Conservation (phyloP, 1,139 yeast species). For the Torulaspora pretoriensis region DNA sequence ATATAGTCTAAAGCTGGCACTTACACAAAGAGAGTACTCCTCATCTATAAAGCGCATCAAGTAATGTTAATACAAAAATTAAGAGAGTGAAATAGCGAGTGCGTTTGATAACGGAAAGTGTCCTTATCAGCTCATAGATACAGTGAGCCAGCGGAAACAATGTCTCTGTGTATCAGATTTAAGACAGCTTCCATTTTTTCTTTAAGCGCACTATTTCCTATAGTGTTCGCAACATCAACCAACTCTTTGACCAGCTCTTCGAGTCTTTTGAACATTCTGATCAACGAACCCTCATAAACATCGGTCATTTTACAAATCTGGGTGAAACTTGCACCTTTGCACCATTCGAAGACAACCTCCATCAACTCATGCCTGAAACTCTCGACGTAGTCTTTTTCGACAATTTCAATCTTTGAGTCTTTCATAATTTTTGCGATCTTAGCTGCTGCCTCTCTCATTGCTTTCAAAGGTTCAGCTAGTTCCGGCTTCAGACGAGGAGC, state of each 20-base stretch:
- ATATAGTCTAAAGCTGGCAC: conserved; percentile 1
- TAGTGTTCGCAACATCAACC: conserved; percentile 85
- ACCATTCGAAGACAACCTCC: conserved; percentile 98
- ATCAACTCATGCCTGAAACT: conserved; percentile 86
- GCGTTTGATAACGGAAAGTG: no score
- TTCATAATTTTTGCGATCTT: conserved; percentile 83
- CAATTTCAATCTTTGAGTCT: conserved; percentile 84
- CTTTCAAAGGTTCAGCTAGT: conserved; percentile 81
- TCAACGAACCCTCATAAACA: conserved; percentile 94
- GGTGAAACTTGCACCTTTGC: conserved; percentile 91
- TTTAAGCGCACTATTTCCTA: conserved; percentile 82
- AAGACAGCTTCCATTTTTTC: conserved; percentile 84
- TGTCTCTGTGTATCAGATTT: conserved; percentile 87
- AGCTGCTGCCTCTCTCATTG: conserved; percentile 83
- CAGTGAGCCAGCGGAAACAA: conserved; percentile 92
- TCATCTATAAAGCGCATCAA: neutral
- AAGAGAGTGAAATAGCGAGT: no score
- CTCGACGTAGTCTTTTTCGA: conserved; percentile 88
- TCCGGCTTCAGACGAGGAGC: conserved; percentile 82
- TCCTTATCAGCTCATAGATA: conserved; percentile 35
- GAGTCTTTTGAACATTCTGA: conserved; percentile 86
- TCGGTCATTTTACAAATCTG: conserved; percentile 98
- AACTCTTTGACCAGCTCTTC: conserved; percentile 91
- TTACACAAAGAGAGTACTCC: no score
- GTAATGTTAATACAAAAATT: no score